Conservation (phyloP, 768 basidiomycete species). For the Boletus rubropictus region DNA sequence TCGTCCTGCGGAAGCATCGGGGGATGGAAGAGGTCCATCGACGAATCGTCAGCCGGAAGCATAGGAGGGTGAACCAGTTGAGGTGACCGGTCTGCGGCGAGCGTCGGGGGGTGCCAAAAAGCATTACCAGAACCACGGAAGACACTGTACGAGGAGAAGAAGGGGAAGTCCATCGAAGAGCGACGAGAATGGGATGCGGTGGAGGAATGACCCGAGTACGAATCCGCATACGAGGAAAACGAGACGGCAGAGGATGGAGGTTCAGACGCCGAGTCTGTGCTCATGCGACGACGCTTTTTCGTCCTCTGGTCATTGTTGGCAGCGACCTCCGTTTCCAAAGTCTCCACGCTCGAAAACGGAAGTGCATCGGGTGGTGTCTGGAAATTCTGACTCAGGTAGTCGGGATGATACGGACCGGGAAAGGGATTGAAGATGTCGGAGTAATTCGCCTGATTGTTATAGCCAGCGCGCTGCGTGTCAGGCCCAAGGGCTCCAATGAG, state of each 20-base stretch:
- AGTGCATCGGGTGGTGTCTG: conserved; percentile 44
- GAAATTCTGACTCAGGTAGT: conserved; percentile 55
- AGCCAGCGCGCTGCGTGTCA: conserved; percentile 23
- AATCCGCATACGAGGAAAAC: conserved; percentile 55
- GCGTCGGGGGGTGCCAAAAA: conserved; percentile 78
- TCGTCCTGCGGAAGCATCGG: conserved; percentile 60
- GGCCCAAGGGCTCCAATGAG: conserved; percentile 42
- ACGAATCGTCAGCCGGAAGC: conserved; percentile 56
- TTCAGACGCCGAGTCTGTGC: conserved; percentile 46
- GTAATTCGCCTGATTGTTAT: conserved; percentile 27
- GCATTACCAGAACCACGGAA: conserved; percentile 50
- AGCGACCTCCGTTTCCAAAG: conserved; percentile 38
- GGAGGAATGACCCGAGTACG: conserved; percentile 54
- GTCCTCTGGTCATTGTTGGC: conserved; percentile 33
- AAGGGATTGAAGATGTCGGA: conserved; percentile 40
- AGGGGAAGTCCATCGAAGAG: conserved; percentile 62
- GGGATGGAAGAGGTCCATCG: conserved; percentile 70
- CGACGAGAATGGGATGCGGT: conserved; percentile 54
- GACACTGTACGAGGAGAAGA: conserved; percentile 49
- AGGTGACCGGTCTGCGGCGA: conserved; percentile 53
- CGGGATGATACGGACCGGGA: conserved; percentile 73
- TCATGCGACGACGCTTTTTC: conserved; percentile 70
- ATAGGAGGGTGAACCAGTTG: conserved; percentile 65
- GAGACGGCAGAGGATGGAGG: conserved; percentile 60
- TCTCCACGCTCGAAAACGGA: conserved; percentile 47